These are phyloP conservation scores for Lichtheimia ramosa DNA, from an alignment of 371 early-diverging fungal species.

Conservation along the genomic window DNA sequence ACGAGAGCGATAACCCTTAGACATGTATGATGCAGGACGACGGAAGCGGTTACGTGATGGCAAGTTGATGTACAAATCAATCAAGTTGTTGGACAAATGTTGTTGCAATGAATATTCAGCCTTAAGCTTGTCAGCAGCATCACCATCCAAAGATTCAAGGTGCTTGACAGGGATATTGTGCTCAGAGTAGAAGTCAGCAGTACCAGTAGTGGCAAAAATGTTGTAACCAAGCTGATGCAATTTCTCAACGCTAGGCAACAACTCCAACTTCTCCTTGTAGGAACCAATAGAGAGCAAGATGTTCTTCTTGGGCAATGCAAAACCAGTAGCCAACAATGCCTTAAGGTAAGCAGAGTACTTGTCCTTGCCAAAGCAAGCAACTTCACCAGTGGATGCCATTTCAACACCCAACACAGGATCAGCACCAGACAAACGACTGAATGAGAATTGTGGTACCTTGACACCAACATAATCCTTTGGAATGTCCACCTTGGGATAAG, in stretches of 20 bases:
- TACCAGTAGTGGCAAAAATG: slow-evolving; percentile 93
- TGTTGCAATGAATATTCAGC: slow-evolving; percentile 91
- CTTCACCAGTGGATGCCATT: slow-evolving; percentile 99
- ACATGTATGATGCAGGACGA: slow-evolving; percentile 94
- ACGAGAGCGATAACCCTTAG: slow-evolving; percentile 91
- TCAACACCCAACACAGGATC: slow-evolving; percentile 96
- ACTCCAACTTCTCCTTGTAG: slow-evolving; percentile 93
- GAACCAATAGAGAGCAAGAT: slow-evolving; percentile 91
- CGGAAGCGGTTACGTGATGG: slow-evolving; percentile 95
- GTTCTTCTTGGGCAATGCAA: slow-evolving; percentile 89
- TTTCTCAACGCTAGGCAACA: slow-evolving; percentile 82
- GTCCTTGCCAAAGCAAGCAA: slow-evolving; percentile 94
- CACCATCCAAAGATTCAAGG: slow-evolving; percentile 73
- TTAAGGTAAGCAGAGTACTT: slow-evolving; percentile 96
- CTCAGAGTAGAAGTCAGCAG: slow-evolving; percentile 93
- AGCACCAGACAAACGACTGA: slow-evolving; percentile 91
- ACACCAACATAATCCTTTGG: slow-evolving; percentile 79
- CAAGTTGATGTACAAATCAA: slow-evolving; percentile 97
- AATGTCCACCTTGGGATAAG: slow-evolving; percentile 66
- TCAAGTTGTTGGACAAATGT: slow-evolving; percentile 93
- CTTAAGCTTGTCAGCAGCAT: slow-evolving; percentile 59
- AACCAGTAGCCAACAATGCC: slow-evolving; percentile 89
- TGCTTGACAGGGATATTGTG: slow-evolving; percentile 90
- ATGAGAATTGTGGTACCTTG: slow-evolving; percentile 97
- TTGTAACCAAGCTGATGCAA: slow-evolving; percentile 84